Base-by-base conservation (phyloP, 2,329 filamentous ascomycete genomes). In the Trichoderma citrinoviride region DNA sequence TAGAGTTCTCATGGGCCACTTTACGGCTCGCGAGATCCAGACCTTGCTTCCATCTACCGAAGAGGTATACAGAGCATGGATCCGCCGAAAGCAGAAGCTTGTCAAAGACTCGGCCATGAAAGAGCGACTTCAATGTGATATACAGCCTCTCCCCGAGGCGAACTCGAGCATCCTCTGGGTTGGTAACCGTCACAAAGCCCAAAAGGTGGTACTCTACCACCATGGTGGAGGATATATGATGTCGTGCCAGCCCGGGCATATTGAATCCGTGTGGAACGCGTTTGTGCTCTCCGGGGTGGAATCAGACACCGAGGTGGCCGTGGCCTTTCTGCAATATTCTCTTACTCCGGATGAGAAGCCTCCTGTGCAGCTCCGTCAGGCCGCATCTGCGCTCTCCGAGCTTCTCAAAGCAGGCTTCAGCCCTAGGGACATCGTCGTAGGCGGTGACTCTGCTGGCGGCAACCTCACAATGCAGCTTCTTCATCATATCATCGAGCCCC, bases 401-500 rank as follows among this genome's bases (percentile, higher is more conserved):
- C 47, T 78, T 1, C 67, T 78, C 1, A 66, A 67, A 0, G 66
- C 70, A 1, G 77, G 77, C 3, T 66, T 77, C 50, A 46, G 46
- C 6, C 71, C 77, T 0, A 60, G 67, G 2, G 69, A 78, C 55
- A 68, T 79, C 12, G 67, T 77, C 52, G 58, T 78, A 8, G 77
- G 77, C 3, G 76, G 76, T 3, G 77, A 79, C 56, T 78, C 77
- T 12, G 76, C 76, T 0, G 77, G 77, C 15, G 77, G 73, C 0
- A 77, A 78, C 63, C 54, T 79, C 37, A 70, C 73, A 0, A 66
- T 70, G 12, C 73, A 76, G 66, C 57, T 78, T 7, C 65, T 78
- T 10, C 65, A 71, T 10, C 76, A 78, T 54, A 46, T 78, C 3
- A 44, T 77, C 10, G 72, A 75, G 23, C 75, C 76, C 1, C 72